phyloP scores from a whole-genome alignment of 345 rosid genomes.

The Erysimum cheiranthoides region DNA sequence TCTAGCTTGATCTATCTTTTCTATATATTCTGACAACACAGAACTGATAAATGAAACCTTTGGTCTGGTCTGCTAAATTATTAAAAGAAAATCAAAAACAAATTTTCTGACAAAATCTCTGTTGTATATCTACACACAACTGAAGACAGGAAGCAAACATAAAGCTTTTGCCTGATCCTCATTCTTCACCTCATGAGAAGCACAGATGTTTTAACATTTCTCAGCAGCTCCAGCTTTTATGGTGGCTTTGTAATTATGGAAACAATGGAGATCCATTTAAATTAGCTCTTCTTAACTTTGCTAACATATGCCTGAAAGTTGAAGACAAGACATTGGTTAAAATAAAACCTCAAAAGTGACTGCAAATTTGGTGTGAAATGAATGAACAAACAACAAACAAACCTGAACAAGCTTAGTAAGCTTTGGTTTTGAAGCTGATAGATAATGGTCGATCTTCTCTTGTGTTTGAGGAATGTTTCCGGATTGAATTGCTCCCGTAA shows the following conservation, averaged over 20 bases:
- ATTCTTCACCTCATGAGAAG: conserved; percentile 17
- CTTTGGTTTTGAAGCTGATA: conserved; percentile 82
- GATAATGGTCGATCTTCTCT: conserved; percentile 88
- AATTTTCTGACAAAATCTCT: conserved; percentile 29
- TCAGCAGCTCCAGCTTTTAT: conserved; percentile 25
- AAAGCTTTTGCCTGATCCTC: conserved; percentile 14
- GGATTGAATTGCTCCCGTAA: conserved; percentile 73
- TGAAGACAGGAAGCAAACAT: conserved; percentile 16
- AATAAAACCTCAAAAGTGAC: conserved; percentile 12
- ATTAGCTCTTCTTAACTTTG: conserved; percentile 45
- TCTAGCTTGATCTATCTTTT: conserved; percentile 14
- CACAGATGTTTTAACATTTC: conserved; percentile 21
- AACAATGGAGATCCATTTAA: conserved; percentile 13
- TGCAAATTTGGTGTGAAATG: conserved; percentile 8
- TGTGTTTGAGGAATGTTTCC: conserved; percentile 85
- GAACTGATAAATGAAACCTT: conserved; percentile 16
- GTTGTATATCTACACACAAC: conserved; percentile 37
- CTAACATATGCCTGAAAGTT: conserved; percentile 44
- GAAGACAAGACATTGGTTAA: neutral
- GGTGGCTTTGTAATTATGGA: conserved; percentile 23
- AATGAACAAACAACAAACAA: conserved; percentile 37
- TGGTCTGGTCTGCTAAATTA: conserved; percentile 27
- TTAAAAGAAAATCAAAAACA: conserved; percentile 10
- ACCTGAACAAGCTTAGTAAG: conserved; percentile 96
- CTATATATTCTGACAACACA: conserved; percentile 31